Evolutionary conservation across 2,329 filamentous ascomycete species (phyloP), one percentile per base, ranked within the genome.

Genomic region (Daldinia sp.): DNA sequence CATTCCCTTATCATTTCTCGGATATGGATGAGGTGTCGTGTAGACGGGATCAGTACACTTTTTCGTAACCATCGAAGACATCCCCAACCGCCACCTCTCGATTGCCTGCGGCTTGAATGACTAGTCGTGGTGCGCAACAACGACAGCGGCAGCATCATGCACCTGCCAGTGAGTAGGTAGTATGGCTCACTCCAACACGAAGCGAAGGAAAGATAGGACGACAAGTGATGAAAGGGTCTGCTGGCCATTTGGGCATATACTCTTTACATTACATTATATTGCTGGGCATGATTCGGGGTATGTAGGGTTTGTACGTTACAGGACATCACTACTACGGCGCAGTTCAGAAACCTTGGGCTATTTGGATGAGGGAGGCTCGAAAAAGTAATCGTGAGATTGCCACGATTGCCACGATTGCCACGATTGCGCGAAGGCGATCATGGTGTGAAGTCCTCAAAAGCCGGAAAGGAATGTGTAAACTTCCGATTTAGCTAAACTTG

Each of bases 401-500:
- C 62, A 67, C 62, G 65, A 61, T 59, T 66, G 54, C n/a, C n/a
- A n/a, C n/a, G 56, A 47, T 63, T 63, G 65, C 65, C 62, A 67
- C 62, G 65, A 61, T 59, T 66, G 54, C n/a, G n/a, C 57, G 54
- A 54, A 45, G 56, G 41, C 45, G 65, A 65, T 63, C 62, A 47
- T 65, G 52, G 54, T 45, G 56, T 57, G 47, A 48, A 55, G 34
- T 35, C 5, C 21, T 45, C 21, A 50, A 61, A 48, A 34, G 13
- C 58, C 61, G 54, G 61, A 25, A 58, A 60, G 57, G 57, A 62
- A 57, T 64, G 61, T 29, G 54, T 56, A 27, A 48, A 59, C 61
- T 58, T 64, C 64, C 64, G 64, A 64, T 64, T 67, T 52, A 67
- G 58, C 64, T 57, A 67, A 49, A 17, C 19, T 34, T n/a, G 25